phyloP scores from a whole-genome alignment of 2,329 filamentous ascomycete genomes.

The Chaetomium sp. region DNA sequence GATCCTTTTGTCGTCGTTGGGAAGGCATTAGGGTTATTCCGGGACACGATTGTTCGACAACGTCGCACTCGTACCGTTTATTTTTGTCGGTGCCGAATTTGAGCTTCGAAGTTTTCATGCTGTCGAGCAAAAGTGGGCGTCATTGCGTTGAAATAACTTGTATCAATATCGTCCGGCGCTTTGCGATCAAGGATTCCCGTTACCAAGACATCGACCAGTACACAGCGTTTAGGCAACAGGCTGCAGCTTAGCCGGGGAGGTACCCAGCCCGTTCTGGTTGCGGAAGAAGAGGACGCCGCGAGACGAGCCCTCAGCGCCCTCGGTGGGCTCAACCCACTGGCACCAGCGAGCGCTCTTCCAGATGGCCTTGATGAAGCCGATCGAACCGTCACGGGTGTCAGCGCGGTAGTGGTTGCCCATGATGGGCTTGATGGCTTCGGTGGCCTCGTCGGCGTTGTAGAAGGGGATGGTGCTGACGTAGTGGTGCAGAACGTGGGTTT shows the following conservation, averaged over 20 bases:
- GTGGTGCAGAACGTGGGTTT: constrained; percentile 97
- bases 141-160: too few relatives aligned
- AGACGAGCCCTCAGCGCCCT: constrained; percentile 69
- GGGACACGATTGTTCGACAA: too few relatives aligned
- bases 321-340: constrained; percentile 95
- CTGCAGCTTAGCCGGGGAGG: constrained; percentile 34
- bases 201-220: not conserved
- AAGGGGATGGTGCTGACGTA: constrained; percentile 95
- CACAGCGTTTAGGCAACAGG: constrained; percentile 3
- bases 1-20: too few relatives aligned
- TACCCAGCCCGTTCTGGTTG: constrained; percentile 83
- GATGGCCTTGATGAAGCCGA: constrained; percentile 79
- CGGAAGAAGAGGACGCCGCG: constrained; percentile 90
- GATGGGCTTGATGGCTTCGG: constrained; percentile 85
- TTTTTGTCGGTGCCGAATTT: too few relatives aligned
- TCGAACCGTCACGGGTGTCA: constrained; percentile 66
- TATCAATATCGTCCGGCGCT: too few relatives aligned
- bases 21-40: too few relatives aligned
- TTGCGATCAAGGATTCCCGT: not conserved
- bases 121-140: too few relatives aligned
- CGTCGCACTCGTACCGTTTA: too few relatives aligned
- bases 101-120: too few relatives aligned
- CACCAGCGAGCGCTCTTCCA: constrained; percentile 79
- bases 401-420: constrained; percentile 95
- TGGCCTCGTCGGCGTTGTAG: constrained; percentile 92